A percentile compares a stretch with the other conserved stretches of the same genome.
These are phyloP conservation scores for Colletotrichum australisinense DNA, from an alignment of 2,329 filamentous ascomycete genomes.

Conservation along the genomic window DNA sequence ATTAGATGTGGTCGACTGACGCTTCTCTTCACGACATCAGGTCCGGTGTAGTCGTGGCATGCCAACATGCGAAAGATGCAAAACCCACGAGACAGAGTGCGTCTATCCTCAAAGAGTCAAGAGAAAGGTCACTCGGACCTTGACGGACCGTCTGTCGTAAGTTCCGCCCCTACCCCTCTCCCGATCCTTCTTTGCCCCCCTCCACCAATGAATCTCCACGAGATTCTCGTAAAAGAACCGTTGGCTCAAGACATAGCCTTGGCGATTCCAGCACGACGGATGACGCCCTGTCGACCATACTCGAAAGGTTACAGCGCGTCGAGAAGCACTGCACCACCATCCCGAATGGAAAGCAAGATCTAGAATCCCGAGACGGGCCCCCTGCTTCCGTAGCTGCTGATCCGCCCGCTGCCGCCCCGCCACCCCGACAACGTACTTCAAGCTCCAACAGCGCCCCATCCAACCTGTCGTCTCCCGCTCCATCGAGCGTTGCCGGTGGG, in stretches of 20 bases:
- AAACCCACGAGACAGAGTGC: conserved; percentile 41
- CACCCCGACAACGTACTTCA: conserved; percentile 13
- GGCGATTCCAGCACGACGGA: conserved; percentile 20
- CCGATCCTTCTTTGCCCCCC: too few species aligned
- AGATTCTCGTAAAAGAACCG: background rate
- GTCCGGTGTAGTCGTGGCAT: conserved; percentile 45
- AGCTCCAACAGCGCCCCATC: conserved; percentile 15
- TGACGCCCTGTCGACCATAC: conserved; percentile 41
- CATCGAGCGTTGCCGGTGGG: background rate
- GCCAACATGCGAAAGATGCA: conserved; percentile 43
- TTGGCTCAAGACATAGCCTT: conserved; percentile 7
- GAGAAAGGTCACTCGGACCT: conserved; percentile 38
- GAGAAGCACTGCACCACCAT: conserved; percentile 38
- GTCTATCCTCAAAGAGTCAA: conserved; percentile 43
- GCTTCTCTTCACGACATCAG: conserved; percentile 18
- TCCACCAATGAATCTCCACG: background rate
- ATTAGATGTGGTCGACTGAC: background rate
- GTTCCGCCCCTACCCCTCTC: background rate
- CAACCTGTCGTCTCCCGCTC: conserved; percentile 34
- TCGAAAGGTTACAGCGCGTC: conserved; percentile 44
- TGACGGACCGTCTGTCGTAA: conserved; percentile 29
- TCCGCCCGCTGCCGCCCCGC: conserved; percentile 5
- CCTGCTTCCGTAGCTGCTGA: conserved; percentile 2
- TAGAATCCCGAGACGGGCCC: background rate
- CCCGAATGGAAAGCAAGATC: background rate